A percentile compares a stretch with the other conserved stretches of the same genome.
Conservation (phyloP, 169 alveolate species). For the Cryptosporidium meleagridis region DNA sequence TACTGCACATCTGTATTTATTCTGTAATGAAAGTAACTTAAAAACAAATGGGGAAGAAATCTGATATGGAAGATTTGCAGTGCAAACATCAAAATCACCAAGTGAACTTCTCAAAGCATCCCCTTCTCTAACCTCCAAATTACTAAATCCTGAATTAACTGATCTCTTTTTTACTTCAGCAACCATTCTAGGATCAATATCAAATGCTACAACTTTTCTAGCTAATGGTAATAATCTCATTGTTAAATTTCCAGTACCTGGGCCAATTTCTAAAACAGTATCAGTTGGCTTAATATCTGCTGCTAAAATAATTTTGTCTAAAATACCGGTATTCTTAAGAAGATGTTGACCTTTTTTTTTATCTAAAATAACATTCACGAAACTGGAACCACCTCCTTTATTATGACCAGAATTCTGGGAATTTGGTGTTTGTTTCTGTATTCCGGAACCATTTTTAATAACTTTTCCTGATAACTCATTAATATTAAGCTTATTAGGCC, state of each 20-base stretch:
- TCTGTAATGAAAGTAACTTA: slow-evolving; percentile 95
- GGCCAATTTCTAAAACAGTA: slow-evolving; percentile 98
- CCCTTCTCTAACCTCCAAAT: slow-evolving; percentile 90
- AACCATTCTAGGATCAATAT: slow-evolving; percentile 98
- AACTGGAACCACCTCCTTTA: slow-evolving; percentile 42
- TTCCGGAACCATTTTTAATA: background rate
- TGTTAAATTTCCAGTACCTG: slow-evolving; percentile 98
- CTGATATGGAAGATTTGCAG: slow-evolving; percentile 99
- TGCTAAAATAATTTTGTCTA: slow-evolving; percentile 94
- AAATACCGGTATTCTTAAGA: slow-evolving; percentile 96
- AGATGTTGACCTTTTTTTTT: slow-evolving; percentile 98
- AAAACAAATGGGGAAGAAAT: slow-evolving; percentile 99
- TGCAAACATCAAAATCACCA: slow-evolving; percentile 97
- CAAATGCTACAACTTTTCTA: slow-evolving; percentile 97
- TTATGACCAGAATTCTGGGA: background rate
- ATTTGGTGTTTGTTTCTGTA: background rate
- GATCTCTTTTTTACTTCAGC: slow-evolving; percentile 98
- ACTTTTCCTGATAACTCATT: slow-evolving; percentile 15
- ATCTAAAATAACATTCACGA: slow-evolving; percentile 85
- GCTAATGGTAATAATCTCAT: slow-evolving; percentile 94
- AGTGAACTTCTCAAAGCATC: slow-evolving; percentile 94
- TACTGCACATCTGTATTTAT: slow-evolving; percentile 93
- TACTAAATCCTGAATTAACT: slow-evolving; percentile 84
- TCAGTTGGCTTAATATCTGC: slow-evolving; percentile 97
- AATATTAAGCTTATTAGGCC: slow-evolving; percentile 29